phyloP scores from a whole-genome alignment of 352 stramenopile species.

The Globisporangium sylvaticum region DNA sequence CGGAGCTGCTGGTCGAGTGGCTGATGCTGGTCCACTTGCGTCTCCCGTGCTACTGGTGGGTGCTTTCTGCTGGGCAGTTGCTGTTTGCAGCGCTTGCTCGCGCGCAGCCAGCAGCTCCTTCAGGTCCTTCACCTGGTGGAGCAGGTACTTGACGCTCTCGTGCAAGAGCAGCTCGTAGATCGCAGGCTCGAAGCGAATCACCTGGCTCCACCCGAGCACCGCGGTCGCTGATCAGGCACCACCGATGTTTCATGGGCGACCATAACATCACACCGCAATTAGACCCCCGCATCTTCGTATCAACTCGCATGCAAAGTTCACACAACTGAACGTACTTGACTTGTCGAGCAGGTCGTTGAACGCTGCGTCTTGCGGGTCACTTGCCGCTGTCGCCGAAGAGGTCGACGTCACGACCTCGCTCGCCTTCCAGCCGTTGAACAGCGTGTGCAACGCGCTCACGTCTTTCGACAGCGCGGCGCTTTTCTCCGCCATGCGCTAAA shows the following conservation, averaged over 20 bases:
- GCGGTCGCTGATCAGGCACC: slow-evolving; percentile 23
- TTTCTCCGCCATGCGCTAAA: slow-evolving; percentile 52
- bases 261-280: not conserved
- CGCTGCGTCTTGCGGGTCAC: slow-evolving; percentile 20
- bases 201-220: slow-evolving; percentile 44
- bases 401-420: slow-evolving; percentile 24
- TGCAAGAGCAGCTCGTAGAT: slow-evolving; percentile 68
- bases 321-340: slow-evolving; percentile 32
- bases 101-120: slow-evolving; percentile 55
- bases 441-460: slow-evolving; percentile 35
- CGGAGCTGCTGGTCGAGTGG: slow-evolving; percentile 11
- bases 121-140: slow-evolving; percentile 48
- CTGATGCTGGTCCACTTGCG: not conserved
- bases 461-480: slow-evolving; percentile 53
- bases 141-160: slow-evolving; percentile 63
- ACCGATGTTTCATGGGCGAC: not conserved
- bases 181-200: slow-evolving; percentile 40
- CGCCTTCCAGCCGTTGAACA: slow-evolving; percentile 58
- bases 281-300: not conserved
- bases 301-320: not conserved
- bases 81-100: slow-evolving; percentile 28
- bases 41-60: not conserved
- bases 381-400: not conserved
- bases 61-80: not conserved
- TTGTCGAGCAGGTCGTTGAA: slow-evolving; percentile 39